Evolutionary conservation across 2,329 filamentous ascomycete genomes (phyloP), one percentile per base, ranked within the genome.

Genomic region (Cladosporium sp.): DNA sequence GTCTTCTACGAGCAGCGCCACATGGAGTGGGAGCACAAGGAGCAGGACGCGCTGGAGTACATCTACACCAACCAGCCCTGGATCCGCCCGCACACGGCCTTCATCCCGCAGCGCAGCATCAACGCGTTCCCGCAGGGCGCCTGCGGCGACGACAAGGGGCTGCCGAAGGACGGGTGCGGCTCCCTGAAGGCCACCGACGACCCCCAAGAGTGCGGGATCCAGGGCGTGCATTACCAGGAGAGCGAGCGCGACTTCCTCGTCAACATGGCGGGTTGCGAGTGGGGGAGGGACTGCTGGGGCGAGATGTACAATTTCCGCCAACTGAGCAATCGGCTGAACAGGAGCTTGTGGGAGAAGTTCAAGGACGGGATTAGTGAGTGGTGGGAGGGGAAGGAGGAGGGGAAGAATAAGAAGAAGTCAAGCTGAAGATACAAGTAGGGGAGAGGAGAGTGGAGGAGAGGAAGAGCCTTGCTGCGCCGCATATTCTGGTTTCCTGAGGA

Each of bases 21-120:
- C 70, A 96, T 96, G 91, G 82, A 93, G 57, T 98, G 93, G 93
- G 91, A 93, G 66, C 93, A 98, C 76, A 97, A 97, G 69, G 93
- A 98, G 70, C 93, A 98, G 72, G 91, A 97, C 66, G 89, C 91
- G 1, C 75, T 98, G 40, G 91, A 96, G 72, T 87, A 95, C 72
- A 78, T 98, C 57, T 98, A 98, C 73, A 81, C 78, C 53, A 86
- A 86, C 52, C 92, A 97, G 68, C 89, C 93, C 0, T 98, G 93
- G 91, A 83, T 97, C 50, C 84, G 93, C 54, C 84, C 88, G 52
- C 87, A 93, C 62, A 85, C 90, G 3, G 92, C 83, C 4, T 98
- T 98, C 72, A 79, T 96, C 43, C 86, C 87, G 0, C 92, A 97
- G 69, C 86, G 93, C 61, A 87, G 84, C 72, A 88, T 97, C 73